These are phyloP conservation scores for Diaporthe australafricana DNA, from an alignment of 2,329 filamentous ascomycete genomes.

Conservation along the genomic window DNA sequence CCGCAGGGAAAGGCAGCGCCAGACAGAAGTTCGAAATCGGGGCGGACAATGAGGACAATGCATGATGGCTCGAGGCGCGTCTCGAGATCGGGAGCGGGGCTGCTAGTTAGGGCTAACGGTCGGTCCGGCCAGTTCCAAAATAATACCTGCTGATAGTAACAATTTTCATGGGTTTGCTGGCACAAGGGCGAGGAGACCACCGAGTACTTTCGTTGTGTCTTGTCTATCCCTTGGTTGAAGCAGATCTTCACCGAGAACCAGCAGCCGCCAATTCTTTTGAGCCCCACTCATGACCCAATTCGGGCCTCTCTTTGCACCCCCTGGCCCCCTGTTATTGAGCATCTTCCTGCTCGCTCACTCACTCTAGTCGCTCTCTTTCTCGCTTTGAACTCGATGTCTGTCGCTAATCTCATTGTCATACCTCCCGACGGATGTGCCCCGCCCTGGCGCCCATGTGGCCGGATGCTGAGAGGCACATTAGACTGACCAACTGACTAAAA, in stretches of 20 bases:
- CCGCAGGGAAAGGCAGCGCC: constrained; percentile 68
- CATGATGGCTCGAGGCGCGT: constrained; percentile 41
- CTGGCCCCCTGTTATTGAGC: constrained; percentile 13
- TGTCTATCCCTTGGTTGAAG: constrained; percentile 38
- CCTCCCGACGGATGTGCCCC: constrained; percentile 40
- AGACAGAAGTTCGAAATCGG: constrained; percentile 91
- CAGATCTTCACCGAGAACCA: constrained; percentile 34
- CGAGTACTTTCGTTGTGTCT: constrained; percentile 36
- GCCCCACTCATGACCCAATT: constrained; percentile 29
- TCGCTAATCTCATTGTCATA: constrained; percentile 56
- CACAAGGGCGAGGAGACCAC: constrained; percentile 21
- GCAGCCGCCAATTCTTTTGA: constrained; percentile 29
- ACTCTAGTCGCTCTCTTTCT: constrained; percentile 30
- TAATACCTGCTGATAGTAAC: not conserved
- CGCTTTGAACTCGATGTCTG: constrained; percentile 45
- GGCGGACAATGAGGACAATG: constrained; percentile 72
- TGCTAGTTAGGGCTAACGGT: constrained; percentile 23
- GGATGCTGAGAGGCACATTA: not conserved
- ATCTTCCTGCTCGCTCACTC: constrained; percentile 30
- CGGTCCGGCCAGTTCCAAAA: constrained; percentile 28
- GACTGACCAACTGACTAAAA: not conserved
- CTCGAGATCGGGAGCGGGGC: constrained; percentile 27
- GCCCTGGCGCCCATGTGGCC: constrained; percentile 34
- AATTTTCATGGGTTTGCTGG: not conserved
- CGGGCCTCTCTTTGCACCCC: constrained; percentile 8